A percentile compares a stretch with the other conserved stretches of the same genome.
Evolutionary conservation across 2,329 filamentous ascomycete genomes (phyloP).

Genomic region (Aspergillus calidoustus): DNA sequence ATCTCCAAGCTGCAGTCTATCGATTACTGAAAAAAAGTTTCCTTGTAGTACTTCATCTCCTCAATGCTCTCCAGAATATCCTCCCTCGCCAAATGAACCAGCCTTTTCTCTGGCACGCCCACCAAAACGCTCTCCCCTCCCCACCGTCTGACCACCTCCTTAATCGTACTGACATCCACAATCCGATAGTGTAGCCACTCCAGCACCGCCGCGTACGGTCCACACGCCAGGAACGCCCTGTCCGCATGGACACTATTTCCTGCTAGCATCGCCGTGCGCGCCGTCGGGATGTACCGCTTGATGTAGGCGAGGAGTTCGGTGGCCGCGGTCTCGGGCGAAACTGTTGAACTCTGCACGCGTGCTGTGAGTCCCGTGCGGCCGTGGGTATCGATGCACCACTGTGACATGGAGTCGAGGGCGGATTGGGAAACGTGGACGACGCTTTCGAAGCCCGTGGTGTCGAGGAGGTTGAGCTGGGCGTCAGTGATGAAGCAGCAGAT

Average conservation of each 20-base stretch:
- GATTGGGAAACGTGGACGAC: slow-evolving; percentile 74
- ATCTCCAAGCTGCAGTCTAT: slow-evolving; percentile 16
- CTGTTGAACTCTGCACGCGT: slow-evolving; percentile 73
- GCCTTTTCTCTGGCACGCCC: slow-evolving; percentile 72
- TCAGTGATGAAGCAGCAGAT: slow-evolving; percentile 93
- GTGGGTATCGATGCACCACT: slow-evolving; percentile 87
- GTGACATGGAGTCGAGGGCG: slow-evolving; percentile 77
- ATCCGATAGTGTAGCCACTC: slow-evolving; percentile 87
- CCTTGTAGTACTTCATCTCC: slow-evolving; percentile 83
- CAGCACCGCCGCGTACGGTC: slow-evolving; percentile 74
- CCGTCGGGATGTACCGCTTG: slow-evolving; percentile 68
- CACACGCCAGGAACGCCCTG: slow-evolving; percentile 74
- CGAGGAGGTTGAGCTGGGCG: slow-evolving; percentile 73
- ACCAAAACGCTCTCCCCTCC: slow-evolving; percentile 63
- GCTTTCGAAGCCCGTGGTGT: slow-evolving; percentile 76
- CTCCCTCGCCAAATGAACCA: slow-evolving; percentile 78
- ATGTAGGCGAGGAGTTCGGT: slow-evolving; percentile 78
- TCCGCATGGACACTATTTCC: slow-evolving; percentile 95
- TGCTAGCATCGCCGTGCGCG: slow-evolving; percentile 73
- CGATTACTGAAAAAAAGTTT: slow-evolving; percentile 62
- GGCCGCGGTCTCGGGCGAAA: slow-evolving; percentile 74
- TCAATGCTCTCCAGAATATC: slow-evolving; percentile 96
- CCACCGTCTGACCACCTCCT: slow-evolving; percentile 89
- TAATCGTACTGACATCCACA: slow-evolving; percentile 87
- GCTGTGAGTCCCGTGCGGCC: slow-evolving; percentile 78